Percentiles rank a stretch among this genome's conserved stretches.
These are phyloP conservation scores for Mayamaea pseudoterrestris DNA, from an alignment of 108 stramenopile species.

Conservation along the genomic window DNA sequence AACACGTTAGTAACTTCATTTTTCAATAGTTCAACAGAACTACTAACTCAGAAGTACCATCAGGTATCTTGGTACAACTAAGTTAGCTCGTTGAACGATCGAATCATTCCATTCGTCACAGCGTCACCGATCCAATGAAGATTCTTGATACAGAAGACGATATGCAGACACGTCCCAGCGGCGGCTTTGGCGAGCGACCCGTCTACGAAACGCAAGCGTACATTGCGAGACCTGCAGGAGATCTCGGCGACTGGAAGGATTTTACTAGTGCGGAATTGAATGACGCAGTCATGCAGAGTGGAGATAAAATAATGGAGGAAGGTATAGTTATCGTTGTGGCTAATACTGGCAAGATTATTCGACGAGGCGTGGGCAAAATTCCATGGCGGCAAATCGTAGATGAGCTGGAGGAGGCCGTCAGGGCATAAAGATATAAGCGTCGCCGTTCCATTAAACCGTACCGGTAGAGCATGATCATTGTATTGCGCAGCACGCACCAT, in stretches of 20 bases:
- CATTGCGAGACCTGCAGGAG: conserved; percentile 50
- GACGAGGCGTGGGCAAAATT: conserved; percentile 66
- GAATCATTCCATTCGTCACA: too few relatives aligned
- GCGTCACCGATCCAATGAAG: too few relatives aligned
- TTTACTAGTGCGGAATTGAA: conserved; percentile 53
- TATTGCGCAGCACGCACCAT: background rate
- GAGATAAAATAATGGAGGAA: conserved; percentile 41
- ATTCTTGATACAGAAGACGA: too few relatives aligned
- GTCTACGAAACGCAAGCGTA: conserved; percentile 71
- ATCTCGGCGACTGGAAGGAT: conserved; percentile 64
- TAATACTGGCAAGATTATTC: conserved; percentile 60
- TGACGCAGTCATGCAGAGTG: conserved; percentile 60
- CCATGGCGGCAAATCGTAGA: conserved; percentile 79
- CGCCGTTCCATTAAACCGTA: background rate
- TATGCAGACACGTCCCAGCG: conserved; percentile 22
- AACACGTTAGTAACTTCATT: too few relatives aligned
- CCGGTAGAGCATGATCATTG: background rate
- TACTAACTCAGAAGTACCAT: too few relatives aligned
- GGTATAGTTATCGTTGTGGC: conserved; percentile 70
- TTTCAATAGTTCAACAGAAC: too few relatives aligned
- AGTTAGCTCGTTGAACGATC: too few relatives aligned
- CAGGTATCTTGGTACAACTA: too few relatives aligned
- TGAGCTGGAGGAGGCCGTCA: conserved; percentile 56
- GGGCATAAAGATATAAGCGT: conserved; percentile 8
- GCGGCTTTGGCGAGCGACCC: conserved; percentile 63